Percentiles rank a stretch among this genome's conserved stretches.
phyloP scores from a whole-genome alignment of 306 rosid species.

The Cucurbita maxima region DNA sequence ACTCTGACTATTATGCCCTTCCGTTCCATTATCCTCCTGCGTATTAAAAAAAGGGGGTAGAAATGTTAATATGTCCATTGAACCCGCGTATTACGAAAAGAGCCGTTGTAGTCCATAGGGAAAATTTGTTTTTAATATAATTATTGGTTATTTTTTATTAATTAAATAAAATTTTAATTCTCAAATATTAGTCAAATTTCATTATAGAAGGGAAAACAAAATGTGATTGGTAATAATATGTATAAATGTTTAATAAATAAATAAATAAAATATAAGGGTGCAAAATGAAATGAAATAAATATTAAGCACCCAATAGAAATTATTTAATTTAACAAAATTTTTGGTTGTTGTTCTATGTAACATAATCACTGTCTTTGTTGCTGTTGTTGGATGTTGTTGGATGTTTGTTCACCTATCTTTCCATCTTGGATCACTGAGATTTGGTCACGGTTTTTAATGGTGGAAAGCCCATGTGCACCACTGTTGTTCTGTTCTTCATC shows the following conservation, averaged over 20 bases:
- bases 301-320: conserved; percentile 6
- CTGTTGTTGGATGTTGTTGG: conserved; percentile 46
- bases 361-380: conserved; percentile 20
- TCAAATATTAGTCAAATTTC: background rate
- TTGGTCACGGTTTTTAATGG: conserved; percentile 77
- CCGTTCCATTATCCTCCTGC: background rate
- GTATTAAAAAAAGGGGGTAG: background rate
- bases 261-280: background rate
- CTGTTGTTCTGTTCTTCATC: conserved; percentile 72
- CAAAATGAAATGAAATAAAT: background rate
- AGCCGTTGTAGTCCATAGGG: background rate
- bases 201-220: background rate
- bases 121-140: no score
- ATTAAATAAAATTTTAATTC: no score
- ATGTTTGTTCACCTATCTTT: conserved; percentile 68
- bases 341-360: background rate
- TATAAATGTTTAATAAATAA: conserved; percentile 1
- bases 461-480: conserved; percentile 86
- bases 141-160: background rate
- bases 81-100: background rate
- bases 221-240: background rate
- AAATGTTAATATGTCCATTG: background rate
- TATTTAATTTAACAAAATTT: background rate
- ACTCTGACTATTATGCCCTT: conserved; percentile 10
- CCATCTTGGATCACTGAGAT: conserved; percentile 84